Base-by-base conservation (phyloP, 2,329 filamentous ascomycete genomes). In the Didymella glomerata region DNA sequence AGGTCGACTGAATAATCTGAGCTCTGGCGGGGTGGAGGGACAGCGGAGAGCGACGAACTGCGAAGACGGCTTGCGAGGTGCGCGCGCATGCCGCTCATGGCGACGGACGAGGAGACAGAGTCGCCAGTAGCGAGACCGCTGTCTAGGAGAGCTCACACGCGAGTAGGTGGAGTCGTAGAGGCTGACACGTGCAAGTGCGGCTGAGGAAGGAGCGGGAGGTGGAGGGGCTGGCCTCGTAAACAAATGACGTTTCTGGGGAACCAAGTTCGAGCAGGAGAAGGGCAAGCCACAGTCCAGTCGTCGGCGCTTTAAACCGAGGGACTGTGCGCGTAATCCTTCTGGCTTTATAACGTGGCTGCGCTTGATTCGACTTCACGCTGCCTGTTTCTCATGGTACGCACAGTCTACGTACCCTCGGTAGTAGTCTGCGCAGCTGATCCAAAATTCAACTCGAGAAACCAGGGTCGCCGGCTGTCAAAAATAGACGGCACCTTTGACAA, bases 1-100 rank as follows among this genome's bases (percentile, higher is more conserved):
- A 85, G 78, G 38, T 77, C 73, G 3, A 73, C 73, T 20, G 80
- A 77, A 66, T 84, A 85, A 51, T 83, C 80, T 57, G 77, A 73
- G 58, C 78, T 81, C 61, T 75, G 72, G 50, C 69, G 76, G 20
- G 76, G 77, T 49, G 80, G 83, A 58, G 81, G 79, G 13, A 83
- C 77, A 22, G 81, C 77, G 55, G 75, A 80, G 45, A 84, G 77
- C 45, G 81, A 83, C 48, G 77, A 78, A 69, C 75, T 77, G 60
- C 76, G 74, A 57, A 78, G 67, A 47, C 76, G 74, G 63, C 57
- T 73, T 41, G 75, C 74, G 55, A 78, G 61, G 60, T 76, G 75
- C 52, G 76, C 72, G 49, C 76, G 73, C 70, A 78, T 70, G 66
- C 70, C 72, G 63, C 69, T 73, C 73, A 76, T 74, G 67, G 67